Base-by-base conservation (phyloP, 768 basidiomycete species). In the Suillus hirtellus region DNA sequence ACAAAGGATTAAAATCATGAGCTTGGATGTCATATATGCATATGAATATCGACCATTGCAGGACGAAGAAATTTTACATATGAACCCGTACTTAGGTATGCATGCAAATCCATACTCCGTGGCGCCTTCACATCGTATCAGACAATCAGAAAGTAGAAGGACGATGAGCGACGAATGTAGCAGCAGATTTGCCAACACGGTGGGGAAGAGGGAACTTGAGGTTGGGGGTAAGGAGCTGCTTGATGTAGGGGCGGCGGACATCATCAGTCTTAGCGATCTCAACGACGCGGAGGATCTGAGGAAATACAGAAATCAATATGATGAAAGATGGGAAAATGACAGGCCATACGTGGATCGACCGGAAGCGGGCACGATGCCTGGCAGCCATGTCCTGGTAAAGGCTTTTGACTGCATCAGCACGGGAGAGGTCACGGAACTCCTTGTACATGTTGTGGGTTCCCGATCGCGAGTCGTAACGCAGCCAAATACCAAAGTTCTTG, bases 381-480 rank as follows among this genome's bases (percentile, higher is more conserved):
- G 97, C 95, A 72, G 97, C 94, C 96, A 99, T 98, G 81, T 99
- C 96, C 82, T 99, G 96, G 88, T 99, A 99, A 77, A 98, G 80
- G 71, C 89, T 84, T 85, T 92, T 95, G 76, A 99, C 97, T 63
- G 97, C 96, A 76, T 93, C 96, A 65, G 93, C 89, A 68, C 97
- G 90, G 70, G 85, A 85, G 71, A 99, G 89, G 72, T 99, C 96
- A 74, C 95, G 93, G 91, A 93, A 98, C 80, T 93, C 92, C 87
- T 96, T 96, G 92, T 97, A 97, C 95, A 98, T 96, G 89, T 99
- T 99, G 89, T 99, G 97, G 53, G 97, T 99, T 67, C 97, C 97
- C 59, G 96, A 97, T 72, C 96, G 95, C 61, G 96, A 99, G 82
- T 99, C 97, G 81, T 99, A 99, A 71, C 96, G 92, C 77, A 99